phyloP scores from a whole-genome alignment of 257 asterid genomes.

The Solanum appendiculatum region DNA sequence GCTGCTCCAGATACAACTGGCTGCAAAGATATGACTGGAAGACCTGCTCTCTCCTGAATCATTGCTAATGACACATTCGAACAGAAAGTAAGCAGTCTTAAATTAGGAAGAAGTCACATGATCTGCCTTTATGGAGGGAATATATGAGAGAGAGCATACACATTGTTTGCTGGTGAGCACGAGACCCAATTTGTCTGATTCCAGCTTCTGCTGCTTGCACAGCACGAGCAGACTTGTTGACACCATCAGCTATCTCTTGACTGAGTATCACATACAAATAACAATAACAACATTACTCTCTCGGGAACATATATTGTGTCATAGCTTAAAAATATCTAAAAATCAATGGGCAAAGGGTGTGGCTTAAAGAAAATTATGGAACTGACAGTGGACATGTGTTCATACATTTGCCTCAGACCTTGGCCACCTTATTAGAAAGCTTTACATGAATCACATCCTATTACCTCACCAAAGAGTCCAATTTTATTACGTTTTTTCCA shows the following conservation, averaged over 20 bases:
- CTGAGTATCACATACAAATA: conserved; percentile 40
- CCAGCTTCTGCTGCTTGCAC: conserved; percentile 96
- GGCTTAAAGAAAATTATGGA: neutral
- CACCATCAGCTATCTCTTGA: conserved; percentile 85
- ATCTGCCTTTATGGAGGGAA: neutral
- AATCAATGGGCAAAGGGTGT: neutral
- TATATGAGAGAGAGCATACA: conserved; percentile 35
- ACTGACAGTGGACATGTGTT: neutral
- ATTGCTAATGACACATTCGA: conserved; percentile 45
- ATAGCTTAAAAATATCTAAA: neutral
- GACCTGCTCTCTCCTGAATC: conserved; percentile 88
- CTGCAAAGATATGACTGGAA: conserved; percentile 72
- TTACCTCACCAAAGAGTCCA: neutral
- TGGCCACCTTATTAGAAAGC: neutral
- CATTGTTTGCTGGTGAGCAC: conserved; percentile 72
- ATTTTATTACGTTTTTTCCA: neutral
- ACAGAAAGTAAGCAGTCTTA: neutral
- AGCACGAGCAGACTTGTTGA: conserved; percentile 82
- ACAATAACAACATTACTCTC: conserved; percentile 5
- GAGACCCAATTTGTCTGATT: conserved; percentile 69
- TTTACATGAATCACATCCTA: neutral
- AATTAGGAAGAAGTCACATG: neutral
- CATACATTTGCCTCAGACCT: neutral
- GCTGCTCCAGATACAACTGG: conserved; percentile 90
- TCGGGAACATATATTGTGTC: neutral